Conservation (phyloP, 2,329 filamentous ascomycete species). For the Trichoderma sp. region DNA sequence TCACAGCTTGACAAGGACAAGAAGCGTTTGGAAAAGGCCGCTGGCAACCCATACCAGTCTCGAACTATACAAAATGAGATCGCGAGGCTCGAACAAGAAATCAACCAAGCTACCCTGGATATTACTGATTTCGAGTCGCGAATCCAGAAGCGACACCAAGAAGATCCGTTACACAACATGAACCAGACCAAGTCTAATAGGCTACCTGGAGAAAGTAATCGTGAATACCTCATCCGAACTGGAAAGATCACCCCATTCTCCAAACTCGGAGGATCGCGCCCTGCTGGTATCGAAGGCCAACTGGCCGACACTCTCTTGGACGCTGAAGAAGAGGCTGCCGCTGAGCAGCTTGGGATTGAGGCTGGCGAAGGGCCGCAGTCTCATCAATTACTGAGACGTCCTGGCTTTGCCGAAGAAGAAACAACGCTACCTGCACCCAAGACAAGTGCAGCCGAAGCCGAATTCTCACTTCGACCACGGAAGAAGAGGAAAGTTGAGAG, state of each 20-base stretch:
- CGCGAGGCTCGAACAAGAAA: slow-evolving; percentile 63
- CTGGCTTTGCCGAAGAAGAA: slow-evolving; percentile 61
- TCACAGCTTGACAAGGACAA: slow-evolving; percentile 62
- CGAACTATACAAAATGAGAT: slow-evolving; percentile 66
- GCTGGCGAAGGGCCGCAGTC: slow-evolving; percentile 57
- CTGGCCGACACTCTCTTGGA: slow-evolving; percentile 78
- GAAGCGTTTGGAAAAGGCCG: slow-evolving; percentile 48
- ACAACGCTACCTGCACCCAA: slow-evolving; percentile 3
- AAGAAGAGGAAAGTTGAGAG: slow-evolving; percentile 53
- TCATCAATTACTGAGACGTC: slow-evolving; percentile 71
- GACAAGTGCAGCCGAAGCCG: slow-evolving; percentile 44
- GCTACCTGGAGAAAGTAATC: slow-evolving; percentile 76
- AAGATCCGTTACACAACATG: slow-evolving; percentile 47
- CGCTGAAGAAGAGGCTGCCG: slow-evolving; percentile 70
- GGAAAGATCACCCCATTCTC: slow-evolving; percentile 98
- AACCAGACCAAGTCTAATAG: slow-evolving; percentile 56
- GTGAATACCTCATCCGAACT: slow-evolving; percentile 90
- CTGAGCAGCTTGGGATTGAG: slow-evolving; percentile 43
- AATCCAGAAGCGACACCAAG: slow-evolving; percentile 72
- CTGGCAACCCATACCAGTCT: slow-evolving; percentile 52
- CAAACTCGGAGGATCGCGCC: slow-evolving; percentile 67
- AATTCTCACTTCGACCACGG: slow-evolving; percentile 60
- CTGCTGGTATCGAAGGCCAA: slow-evolving; percentile 64
- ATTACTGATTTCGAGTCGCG: slow-evolving; percentile 77
- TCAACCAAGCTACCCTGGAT: slow-evolving; percentile 68